These are phyloP conservation scores for Colletotrichum sp. DNA, from an alignment of 2,329 filamentous ascomycete species.

Conservation along the genomic window DNA sequence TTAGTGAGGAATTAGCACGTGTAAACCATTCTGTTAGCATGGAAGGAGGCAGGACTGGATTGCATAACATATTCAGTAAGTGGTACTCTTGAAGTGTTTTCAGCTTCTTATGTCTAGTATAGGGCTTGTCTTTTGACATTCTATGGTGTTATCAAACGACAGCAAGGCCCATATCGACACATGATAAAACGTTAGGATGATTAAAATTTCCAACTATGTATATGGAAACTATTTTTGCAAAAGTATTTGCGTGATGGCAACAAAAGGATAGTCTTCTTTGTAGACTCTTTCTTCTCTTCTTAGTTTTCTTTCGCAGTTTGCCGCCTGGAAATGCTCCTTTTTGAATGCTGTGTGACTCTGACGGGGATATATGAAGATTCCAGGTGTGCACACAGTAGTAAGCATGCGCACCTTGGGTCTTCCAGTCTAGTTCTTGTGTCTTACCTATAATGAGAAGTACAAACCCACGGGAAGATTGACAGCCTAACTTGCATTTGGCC, in stretches of 20 bases:
- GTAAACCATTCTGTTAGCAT: neutral
- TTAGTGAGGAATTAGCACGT: neutral
- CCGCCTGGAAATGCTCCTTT: too few species aligned
- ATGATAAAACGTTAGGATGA: neutral
- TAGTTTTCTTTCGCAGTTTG: too few species aligned
- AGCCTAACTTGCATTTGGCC: too few species aligned
- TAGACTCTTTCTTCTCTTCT: too few species aligned
- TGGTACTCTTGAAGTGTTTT: neutral
- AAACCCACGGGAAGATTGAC: neutral
- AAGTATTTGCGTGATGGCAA: too few species aligned
- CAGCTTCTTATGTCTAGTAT: neutral
- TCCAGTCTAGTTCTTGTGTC: neutral
- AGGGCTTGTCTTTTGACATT: accelerated
- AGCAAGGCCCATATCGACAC: accelerated
- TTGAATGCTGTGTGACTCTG: too few species aligned
- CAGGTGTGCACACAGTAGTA: neutral
- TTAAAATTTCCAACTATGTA: too few species aligned
- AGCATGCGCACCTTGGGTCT: neutral
- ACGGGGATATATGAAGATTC: too few species aligned
- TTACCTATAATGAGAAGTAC: neutral
- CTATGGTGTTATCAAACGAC: neutral
- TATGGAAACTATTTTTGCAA: too few species aligned
- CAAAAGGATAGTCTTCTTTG: too few species aligned
- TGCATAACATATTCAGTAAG: neutral
- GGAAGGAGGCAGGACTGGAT: accelerated